Evolutionary conservation across 208 protist genomes (phyloP), one percentile per base, ranked within the genome.

Genomic region (Crithidia thermophila): DNA sequence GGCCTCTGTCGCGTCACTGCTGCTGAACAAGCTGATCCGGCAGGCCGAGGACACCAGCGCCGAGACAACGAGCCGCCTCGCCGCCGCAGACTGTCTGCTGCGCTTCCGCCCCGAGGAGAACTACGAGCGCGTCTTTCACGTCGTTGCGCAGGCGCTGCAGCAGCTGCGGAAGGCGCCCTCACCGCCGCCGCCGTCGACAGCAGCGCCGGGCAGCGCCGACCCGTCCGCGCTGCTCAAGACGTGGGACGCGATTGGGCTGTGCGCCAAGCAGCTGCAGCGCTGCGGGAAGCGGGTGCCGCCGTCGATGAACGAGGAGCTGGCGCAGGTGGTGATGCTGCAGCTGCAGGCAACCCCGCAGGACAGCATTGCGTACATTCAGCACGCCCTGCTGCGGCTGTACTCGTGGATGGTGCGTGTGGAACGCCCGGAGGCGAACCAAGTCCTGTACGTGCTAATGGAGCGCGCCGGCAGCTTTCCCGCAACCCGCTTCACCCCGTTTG

Each of bases 371-470:
- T 45, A 30, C 27, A 6, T 90, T 49, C 80, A 90, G 61, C 2
- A 0, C 4, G 61, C 71, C 9, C 67, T 95, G 28, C 62, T 95
- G 49, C 84, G 86, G 18, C 69, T 95, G 23, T 93, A 93, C 50
- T 28, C 82, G 23, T 95, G 90, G 90, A 85, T 95, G 76, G 81
- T 91, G 42, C 84, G 86, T 10, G 75, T 77, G 46, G 90, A 90
- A 43, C 77, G 75, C 25, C 34, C 56, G 1, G 84, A 90, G 57
- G 66, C 81, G 11, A 82, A 75, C 43, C 70, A 82, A 43, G 30
- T 95, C 18, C 82, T 95, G 9, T 46, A 66, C 43, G 62, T 90
- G 3, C 73, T 95, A 20, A 61, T 89, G 10, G 77, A 90, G 51
- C 62, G 85, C 39, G 81, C 82, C 0, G 84, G 83, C 6, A 60